A percentile compares a stretch with the other conserved stretches of the same genome.
Evolutionary conservation across 2,329 filamentous ascomycete genomes (phyloP).

Genomic region (Pestalotiopsis fici): DNA sequence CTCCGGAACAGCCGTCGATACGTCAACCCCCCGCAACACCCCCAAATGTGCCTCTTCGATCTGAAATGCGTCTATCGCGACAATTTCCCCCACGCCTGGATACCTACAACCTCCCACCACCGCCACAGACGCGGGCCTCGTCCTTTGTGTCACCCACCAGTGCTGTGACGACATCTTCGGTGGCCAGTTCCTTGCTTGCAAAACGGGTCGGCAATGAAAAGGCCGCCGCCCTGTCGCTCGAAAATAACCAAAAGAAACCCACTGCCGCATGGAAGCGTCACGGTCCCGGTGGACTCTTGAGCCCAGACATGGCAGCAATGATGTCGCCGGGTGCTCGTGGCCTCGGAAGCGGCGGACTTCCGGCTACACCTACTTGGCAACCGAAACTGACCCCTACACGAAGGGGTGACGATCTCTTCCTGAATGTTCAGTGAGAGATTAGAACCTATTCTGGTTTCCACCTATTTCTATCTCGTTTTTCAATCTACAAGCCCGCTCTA

Average conservation of each 20-base stretch:
- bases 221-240: slow-evolving; percentile 46
- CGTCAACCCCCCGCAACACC: slow-evolving; percentile 22
- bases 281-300: slow-evolving; percentile 17
- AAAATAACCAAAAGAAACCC: slow-evolving; percentile 20
- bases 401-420: slow-evolving; percentile 65
- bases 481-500: not conserved
- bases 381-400: slow-evolving; percentile 68
- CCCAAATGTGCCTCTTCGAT: slow-evolving; percentile 11
- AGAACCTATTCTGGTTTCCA: not conserved
- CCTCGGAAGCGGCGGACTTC: slow-evolving; percentile 28
- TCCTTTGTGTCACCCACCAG: slow-evolving; percentile 24
- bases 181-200: slow-evolving; percentile 47
- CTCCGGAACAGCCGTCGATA: slow-evolving; percentile 20
- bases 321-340: slow-evolving; percentile 16
- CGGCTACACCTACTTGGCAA: slow-evolving; percentile 59
- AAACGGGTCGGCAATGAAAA: slow-evolving; percentile 53
- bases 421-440: slow-evolving; percentile 50
- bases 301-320: slow-evolving; percentile 19
- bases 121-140: slow-evolving; percentile 17
- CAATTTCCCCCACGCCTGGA: slow-evolving; percentile 12
- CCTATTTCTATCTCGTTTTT: not conserved
- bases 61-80: slow-evolving; percentile 6
- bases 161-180: slow-evolving; percentile 27
- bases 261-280: slow-evolving; percentile 24
- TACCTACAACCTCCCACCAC: slow-evolving; percentile 7